Base-by-base conservation (phyloP, 176 grass and related monocot species). In the Themeda triandra region DNA sequence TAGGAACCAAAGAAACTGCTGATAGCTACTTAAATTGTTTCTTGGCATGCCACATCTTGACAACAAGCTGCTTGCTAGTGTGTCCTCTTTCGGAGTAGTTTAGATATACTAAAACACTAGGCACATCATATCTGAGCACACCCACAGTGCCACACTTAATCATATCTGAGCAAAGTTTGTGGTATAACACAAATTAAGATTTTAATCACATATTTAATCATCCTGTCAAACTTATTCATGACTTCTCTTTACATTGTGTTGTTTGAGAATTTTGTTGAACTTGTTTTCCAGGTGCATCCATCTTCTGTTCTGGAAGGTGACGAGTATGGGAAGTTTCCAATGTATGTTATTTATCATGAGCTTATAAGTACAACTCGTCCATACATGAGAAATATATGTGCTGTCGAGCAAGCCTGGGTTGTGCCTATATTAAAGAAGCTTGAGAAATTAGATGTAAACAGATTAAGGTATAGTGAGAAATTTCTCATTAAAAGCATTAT, bases 311-410 rank as follows among this genome's bases (percentile, higher is more conserved):
- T 98, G 60, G 91, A 91, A 95, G 86, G 74, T 75, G 92, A 98
- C 45, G 95, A 98, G 77, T 80, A 92, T 10, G 92, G 95, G 13
- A 92, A 92, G 80, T 64, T 95, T 32, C 92, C 95, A 18, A 87
- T 95, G 36, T 98, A 93, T 51, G 87, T 95, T 77, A 76, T 98
- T 66, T 98, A 98, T 65, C 92, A 98, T 80, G 95, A 98, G 72
- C 89, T 98, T 42, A 95, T 98, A 79, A 88, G 84, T 78, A 98
- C 95, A 35, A 90, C 89, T 70, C 87, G 95, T 12, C 95, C 95
- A 19, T 98, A 92, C 77, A 93, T 98, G 95, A 92, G 95, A 84
- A 95, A 92, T 88, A 83, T 98, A 30, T 95, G 95, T 85, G 89
- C 85, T 6, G 91, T 98, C 30, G 92, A 98, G 58, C 90, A 90